Evolutionary conservation across 768 basidiomycete species (phyloP), one percentile per base, ranked within the genome.

Genomic region (Obba rivulosa): DNA sequence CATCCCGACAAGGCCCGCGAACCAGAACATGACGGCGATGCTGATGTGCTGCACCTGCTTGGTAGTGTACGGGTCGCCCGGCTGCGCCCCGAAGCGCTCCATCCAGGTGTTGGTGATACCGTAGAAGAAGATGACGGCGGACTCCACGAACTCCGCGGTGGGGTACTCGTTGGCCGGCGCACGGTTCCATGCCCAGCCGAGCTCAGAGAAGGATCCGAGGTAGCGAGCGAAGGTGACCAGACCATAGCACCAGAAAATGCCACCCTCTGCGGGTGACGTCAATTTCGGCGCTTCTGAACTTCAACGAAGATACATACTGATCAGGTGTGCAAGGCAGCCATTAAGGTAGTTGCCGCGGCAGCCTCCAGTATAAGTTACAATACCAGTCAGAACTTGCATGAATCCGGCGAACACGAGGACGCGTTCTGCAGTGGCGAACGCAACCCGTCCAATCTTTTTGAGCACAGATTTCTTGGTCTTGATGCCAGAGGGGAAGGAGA

Each of bases 11-110:
- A 90, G 74, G 10, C 95, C 94, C 20, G 89, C 92, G 58, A 92
- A 94, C 81, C 90, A 94, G 66, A 93, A 96, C 92, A 93, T 93
- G 53, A 84, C 89, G 58, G 94, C 94, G 54, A 98, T 96, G 47
- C 85, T 79, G 46, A 95, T 94, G 58, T 97, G 95, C 60, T 98
- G 92, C 14, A 96, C 79, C 62, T 96, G 80, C 65, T 92, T 95
- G 21, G 92, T 87, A 1, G 88, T 87, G 68, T 78, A 95, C 13
- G 93, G 88, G 60, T 85, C 84, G 13, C 88, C 90, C 0, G 86
- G 68, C 14, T 76, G 67, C 1, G 84, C 88, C 3, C 93, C 94
- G 55, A 95, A 89, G 36, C 95, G 79, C 67, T 98, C 95, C 89
- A 97, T 92, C 91, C 92, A 98, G 14, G 87, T 92, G 62, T 98